Evolutionary conservation across 1,139 yeast genomes (phyloP).

Genomic region (Pichia sp.): DNA sequence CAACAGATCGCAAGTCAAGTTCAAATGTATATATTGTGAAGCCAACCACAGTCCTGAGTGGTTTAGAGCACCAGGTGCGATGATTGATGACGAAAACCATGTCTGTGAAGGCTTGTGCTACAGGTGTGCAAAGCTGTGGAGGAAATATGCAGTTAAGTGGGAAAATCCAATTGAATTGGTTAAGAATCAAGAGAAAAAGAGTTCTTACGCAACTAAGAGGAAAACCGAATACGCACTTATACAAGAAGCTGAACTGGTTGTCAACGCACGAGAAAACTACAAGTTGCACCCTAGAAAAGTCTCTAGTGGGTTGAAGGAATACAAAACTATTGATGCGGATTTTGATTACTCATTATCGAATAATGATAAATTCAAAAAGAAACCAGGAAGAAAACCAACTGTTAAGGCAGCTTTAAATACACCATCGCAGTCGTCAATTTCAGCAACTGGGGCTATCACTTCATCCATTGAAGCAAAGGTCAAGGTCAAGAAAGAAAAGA

Average conservation of each 20-base stretch:
- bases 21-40: slow-evolving; percentile 64
- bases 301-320: slow-evolving; percentile 9
- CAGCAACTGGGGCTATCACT: neutral
- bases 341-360: slow-evolving; percentile 6
- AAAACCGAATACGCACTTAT: slow-evolving; percentile 69
- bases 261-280: slow-evolving; percentile 43
- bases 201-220: slow-evolving; percentile 52
- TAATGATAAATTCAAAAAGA: slow-evolving; percentile 4
- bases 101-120: slow-evolving; percentile 59
- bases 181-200: slow-evolving; percentile 43
- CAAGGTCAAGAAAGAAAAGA: slow-evolving; percentile 9
- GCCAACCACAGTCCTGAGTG: slow-evolving; percentile 55
- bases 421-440: neutral
- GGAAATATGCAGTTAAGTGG: slow-evolving; percentile 89
- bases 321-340: slow-evolving; percentile 18
- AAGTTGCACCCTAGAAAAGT: slow-evolving; percentile 20
- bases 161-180: slow-evolving; percentile 70
- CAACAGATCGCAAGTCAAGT: slow-evolving; percentile 33
- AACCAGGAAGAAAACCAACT: neutral
- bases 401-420: neutral
- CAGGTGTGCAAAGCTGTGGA: slow-evolving; percentile 88
- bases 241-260: slow-evolving; percentile 58
- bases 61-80: slow-evolving; percentile 68
- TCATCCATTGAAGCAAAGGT: neutral
- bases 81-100: slow-evolving; percentile 8